These are phyloP conservation scores for Solanum rostratum DNA, from an alignment of 257 asterid species.

Conservation along the genomic window DNA sequence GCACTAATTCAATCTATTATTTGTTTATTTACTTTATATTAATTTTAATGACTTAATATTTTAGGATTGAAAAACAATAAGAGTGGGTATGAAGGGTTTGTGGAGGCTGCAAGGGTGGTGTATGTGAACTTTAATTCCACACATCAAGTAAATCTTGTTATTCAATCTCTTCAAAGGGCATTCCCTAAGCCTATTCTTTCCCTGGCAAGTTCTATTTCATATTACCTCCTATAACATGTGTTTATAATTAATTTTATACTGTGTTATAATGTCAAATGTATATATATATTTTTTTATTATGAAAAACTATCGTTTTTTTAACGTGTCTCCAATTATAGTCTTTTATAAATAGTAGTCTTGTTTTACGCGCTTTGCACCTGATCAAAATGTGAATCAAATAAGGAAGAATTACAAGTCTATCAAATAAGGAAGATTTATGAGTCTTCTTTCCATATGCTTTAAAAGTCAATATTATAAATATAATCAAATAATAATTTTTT, in stretches of 20 bases:
- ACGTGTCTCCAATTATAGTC: not conserved
- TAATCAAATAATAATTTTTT: no score
- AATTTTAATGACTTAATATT: not conserved
- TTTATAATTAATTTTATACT: not conserved
- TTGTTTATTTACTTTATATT: not conserved
- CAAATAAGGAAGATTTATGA: no score
- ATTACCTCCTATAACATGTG: not conserved
- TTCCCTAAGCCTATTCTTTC: slow-evolving; percentile 49
- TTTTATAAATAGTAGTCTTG: no score
- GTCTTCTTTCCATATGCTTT: no score
- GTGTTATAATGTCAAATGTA: not conserved
- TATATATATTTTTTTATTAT: no score
- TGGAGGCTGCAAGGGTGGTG: slow-evolving; percentile 57
- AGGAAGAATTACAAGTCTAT: no score
- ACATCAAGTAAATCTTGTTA: slow-evolving; percentile 30
- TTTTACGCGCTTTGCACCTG: no score
- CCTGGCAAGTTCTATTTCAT: slow-evolving; percentile 39
- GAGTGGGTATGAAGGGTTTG: slow-evolving; percentile 61
- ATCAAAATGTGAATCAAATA: no score
- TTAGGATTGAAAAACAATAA: slow-evolving; percentile 41
- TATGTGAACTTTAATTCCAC: slow-evolving; percentile 27
- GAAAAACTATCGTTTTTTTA: no score
- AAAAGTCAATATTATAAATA: no score
- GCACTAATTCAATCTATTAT: not conserved
- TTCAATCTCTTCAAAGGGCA: slow-evolving; percentile 50